A percentile compares a stretch with the other conserved stretches of the same genome.
phyloP scores from a whole-genome alignment of 345 rosid species.

The Salix purpurea region DNA sequence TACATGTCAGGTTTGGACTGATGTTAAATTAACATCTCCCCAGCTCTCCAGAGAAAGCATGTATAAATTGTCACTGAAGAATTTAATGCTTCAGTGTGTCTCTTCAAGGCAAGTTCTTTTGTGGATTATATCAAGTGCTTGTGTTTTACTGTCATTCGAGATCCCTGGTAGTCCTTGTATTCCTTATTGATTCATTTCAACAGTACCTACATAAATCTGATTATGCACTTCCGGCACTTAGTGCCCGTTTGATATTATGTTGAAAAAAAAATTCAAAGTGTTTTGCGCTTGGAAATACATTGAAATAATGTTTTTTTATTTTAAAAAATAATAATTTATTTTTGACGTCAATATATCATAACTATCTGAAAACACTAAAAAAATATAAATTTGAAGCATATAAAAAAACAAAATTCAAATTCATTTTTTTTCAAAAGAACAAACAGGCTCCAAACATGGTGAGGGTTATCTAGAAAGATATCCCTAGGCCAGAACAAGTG shows the following conservation, averaged over 20 bases:
- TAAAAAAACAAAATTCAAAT: no score
- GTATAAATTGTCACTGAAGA: conserved; percentile 66
- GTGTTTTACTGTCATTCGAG: neutral
- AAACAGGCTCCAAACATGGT: neutral
- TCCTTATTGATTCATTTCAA: neutral
- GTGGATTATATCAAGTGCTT: neutral
- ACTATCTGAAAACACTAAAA: no score
- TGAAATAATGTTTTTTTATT: no score
- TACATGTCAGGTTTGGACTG: conserved; percentile 62
- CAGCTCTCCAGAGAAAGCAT: conserved; percentile 82
- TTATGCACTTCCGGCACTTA: neutral
- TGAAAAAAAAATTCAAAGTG: no score
- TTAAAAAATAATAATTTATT: no score
- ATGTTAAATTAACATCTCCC: conserved; percentile 85
- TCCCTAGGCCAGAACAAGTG: neutral
- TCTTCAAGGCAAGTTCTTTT: conserved; percentile 62
- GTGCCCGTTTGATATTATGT: no score
- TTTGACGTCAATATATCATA: no score
- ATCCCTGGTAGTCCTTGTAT: neutral
- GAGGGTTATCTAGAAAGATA: neutral
- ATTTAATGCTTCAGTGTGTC: conserved; percentile 52
- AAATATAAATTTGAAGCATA: no score
- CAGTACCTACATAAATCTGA: neutral
- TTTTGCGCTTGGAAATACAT: no score
- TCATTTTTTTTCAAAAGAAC: no score